Percentiles rank a stretch among this genome's conserved stretches.
Conservation (phyloP, 164 flowering plant species). For the Aristolochia californica region DNA sequence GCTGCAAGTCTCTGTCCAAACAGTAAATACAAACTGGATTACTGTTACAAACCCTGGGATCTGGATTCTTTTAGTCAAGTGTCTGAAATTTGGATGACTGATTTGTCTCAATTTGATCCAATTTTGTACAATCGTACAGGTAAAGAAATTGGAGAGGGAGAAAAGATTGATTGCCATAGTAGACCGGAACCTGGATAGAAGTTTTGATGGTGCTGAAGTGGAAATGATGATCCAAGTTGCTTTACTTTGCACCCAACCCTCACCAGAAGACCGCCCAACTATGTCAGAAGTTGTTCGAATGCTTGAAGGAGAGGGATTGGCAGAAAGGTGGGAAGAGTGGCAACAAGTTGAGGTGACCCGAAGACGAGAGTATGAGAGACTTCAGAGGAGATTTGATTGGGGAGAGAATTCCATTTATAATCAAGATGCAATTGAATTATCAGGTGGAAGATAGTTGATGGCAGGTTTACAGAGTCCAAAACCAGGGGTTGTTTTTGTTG, state of each 20-base stretch:
- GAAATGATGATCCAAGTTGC: slow-evolving; percentile 92
- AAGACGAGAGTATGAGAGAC: slow-evolving; percentile 60
- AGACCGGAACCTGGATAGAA: slow-evolving; percentile 45
- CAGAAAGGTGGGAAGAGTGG: slow-evolving; percentile 96
- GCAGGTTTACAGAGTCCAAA: too few relatives aligned
- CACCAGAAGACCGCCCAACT: slow-evolving; percentile 84
- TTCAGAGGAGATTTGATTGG: slow-evolving; percentile 79
- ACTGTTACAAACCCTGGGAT: too few relatives aligned
- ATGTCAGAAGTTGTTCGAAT: slow-evolving; percentile 96
- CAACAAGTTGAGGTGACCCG: slow-evolving; percentile 69
- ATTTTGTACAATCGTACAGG: slow-evolving; percentile 25
- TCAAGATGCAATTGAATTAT: slow-evolving; percentile 77
- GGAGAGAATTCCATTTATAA: slow-evolving; percentile 73
- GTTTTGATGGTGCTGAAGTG: slow-evolving; percentile 50
- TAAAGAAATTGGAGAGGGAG: slow-evolving; percentile 82
- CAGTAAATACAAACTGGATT: too few relatives aligned
- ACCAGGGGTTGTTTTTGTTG: too few relatives aligned
- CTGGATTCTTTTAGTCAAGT: too few relatives aligned
- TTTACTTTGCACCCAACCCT: slow-evolving; percentile 72
- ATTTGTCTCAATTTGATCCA: too few relatives aligned
- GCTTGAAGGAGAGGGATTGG: slow-evolving; percentile 95
- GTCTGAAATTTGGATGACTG: too few relatives aligned
- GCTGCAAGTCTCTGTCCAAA: too few relatives aligned
- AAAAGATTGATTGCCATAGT: slow-evolving; percentile 65
- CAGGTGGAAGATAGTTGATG: slow-evolving; percentile 72